Evolutionary conservation across 2,329 filamentous ascomycete genomes (phyloP), one percentile per base, ranked within the genome.

Genomic region (Cladosporium sp.): DNA sequence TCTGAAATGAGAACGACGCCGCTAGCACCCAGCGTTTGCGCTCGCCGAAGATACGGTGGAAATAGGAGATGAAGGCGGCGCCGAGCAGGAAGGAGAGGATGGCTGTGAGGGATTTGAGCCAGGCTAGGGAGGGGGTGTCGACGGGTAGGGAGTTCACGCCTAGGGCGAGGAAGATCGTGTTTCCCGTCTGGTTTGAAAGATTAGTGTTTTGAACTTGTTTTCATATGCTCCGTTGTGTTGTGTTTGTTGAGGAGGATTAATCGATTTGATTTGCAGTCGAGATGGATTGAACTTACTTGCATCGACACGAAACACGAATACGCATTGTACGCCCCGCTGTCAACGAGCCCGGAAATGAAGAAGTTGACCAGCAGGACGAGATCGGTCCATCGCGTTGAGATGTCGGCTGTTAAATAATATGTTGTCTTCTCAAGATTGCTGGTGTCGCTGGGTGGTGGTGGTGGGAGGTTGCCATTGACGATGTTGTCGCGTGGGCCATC

Each of bases 241-340:
- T 36, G 8, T 36, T 36, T 36, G 3, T 36, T 36, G n/a, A n/a
- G n/a, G n/a, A n/a, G n/a, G n/a, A n/a, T n/a, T n/a, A n/a, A n/a
- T n/a, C n/a, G n/a, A n/a, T n/a, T n/a, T 39, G 5, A 13, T 21
- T n/a, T 58, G 3, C n/a, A n/a, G n/a, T n/a, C n/a, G 48, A 3
- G 5, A 36, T 30, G 28, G 43, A 51, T 21, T 26, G 43, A 18
- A 18, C 80, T 68, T 72, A 86, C 89, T 90, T 49, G 90, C 90
- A 92, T 92, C 70, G 88, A 90, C 34, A 92, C 89, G 70, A 93
- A 93, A 2, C 88, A 88, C 13, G 89, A 89, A 88, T 90, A 92
- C 53, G 89, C 89, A 65, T 88, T 89, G 58, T 91, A 89, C 1
- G 90, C 87, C 0, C 89, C 87, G 76, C 88, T 91, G 77, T 93